Base-by-base conservation (phyloP, 352 stramenopile genomes). In the Paralagenidium karlingii region DNA sequence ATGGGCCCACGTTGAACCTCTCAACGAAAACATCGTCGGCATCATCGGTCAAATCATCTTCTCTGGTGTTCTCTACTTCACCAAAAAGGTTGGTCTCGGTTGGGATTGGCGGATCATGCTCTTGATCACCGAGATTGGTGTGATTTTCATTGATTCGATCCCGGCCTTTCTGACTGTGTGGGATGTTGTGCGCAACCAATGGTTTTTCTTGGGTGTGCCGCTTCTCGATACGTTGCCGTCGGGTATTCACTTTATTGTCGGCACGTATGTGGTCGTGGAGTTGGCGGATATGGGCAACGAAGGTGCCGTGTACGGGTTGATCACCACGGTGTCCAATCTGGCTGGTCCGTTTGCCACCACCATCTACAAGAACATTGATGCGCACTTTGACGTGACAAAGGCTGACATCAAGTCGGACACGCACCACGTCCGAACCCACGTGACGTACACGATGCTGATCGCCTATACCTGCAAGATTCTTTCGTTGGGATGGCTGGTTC, bases 321-420 rank as follows among this genome's bases (percentile, higher is more conserved):
- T 85, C 11, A 64, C 64, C 27, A 62, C 59, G 28, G 54, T 79
- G 27, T 55, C 60, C 24, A 71, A 71, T 45, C 37, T 78, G 8
- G 30, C 55, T 5, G 38, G 45, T 1, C 49, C 67, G 15, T 37
- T 80, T 20, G 69, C 59, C 12, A 49, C 77, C 21, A 53, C 53
- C 16, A 24, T 75, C n/a, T 68, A 58, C 48, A 82, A 84, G 51
- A 61, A 61, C 31, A 47, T 84, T 20, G 66, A 81, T 49, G 63
- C 63, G 24, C 56, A 55, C 24, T 80, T 82, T 34, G 46, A 60
- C 27, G 53, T 83, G 16, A 49, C 55, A 11, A 75, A 74, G 40
- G 28, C 62, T 7, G 53, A 66, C 40, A 55, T 77, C 34, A 55
- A 69, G 61, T 45, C 31, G 0, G 71, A 85, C 55, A 73, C 63